Percentiles rank a stretch among this genome's conserved stretches.
Conservation (phyloP, 345 rosid genomes). For the Raphanus raphanistrum region DNA sequence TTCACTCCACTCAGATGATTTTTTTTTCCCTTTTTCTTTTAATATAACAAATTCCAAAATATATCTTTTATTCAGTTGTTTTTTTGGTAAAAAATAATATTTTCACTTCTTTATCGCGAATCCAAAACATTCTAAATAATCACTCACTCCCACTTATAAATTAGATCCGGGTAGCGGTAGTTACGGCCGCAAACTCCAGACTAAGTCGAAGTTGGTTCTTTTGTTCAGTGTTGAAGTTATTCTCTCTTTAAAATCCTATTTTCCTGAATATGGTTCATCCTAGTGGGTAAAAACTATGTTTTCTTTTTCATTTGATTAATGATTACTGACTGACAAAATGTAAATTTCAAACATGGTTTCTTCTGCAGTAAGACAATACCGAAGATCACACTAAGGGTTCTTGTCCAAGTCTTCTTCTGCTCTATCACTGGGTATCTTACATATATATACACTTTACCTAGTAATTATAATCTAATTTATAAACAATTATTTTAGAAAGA, state of each 20-base stretch:
- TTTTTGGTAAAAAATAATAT: too few relatives aligned
- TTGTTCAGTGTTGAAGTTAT: background rate
- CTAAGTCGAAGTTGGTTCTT: too few relatives aligned
- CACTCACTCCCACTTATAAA: too few relatives aligned
- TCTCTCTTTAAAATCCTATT: background rate
- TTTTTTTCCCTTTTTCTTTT: too few relatives aligned
- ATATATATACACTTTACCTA: slow-evolving; percentile 1
- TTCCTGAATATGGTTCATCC: background rate
- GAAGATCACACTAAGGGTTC: slow-evolving; percentile 52
- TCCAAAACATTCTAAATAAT: too few relatives aligned
- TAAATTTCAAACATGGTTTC: background rate
- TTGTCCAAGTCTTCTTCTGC: slow-evolving; percentile 66
- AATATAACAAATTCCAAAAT: too few relatives aligned
- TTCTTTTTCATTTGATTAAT: background rate
- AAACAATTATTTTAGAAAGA: background rate
- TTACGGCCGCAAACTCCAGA: too few relatives aligned
- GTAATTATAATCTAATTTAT: background rate
- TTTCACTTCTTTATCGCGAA: too few relatives aligned
- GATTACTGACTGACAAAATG: background rate
- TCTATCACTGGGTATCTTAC: slow-evolving; percentile 80
- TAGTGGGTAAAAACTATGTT: background rate
- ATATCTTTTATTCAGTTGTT: too few relatives aligned
- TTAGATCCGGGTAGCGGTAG: too few relatives aligned
- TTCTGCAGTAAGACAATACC: slow-evolving; percentile 79
- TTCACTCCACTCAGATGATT: background rate